Evolutionary conservation across 441 rosid species (phyloP), one percentile per base, ranked within the genome.

Genomic region (Mallotus repandus): DNA sequence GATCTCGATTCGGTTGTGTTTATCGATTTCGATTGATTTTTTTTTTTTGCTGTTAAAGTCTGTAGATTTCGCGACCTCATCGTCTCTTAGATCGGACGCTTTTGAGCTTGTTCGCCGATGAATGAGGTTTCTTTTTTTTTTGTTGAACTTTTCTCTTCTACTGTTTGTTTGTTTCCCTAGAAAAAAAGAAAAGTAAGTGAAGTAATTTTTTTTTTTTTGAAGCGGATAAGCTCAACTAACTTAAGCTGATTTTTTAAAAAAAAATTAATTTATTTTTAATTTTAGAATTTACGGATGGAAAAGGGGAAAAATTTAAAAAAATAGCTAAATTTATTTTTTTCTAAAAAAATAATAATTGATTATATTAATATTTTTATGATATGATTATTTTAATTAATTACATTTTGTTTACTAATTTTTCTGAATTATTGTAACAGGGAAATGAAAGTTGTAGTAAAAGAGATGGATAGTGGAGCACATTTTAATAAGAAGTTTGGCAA

Each of bases 91-190:
- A 82, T 84, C 85, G 81, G 78, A 38, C 32, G 58, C 65, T 75
- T 64, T 70, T 15, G 12, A 78, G 71, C 66, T 76, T 55, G 68
- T 68, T 46, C 10, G 54, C 60, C 19, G 82, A 77, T 75, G 58
- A 71, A 45, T 74, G 70, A 73, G 83, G 74, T 79, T 68, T 66
- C 38, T 50, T 63, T 22, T 50, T 15, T 59, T n/a, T 9, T 35
- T 25, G 7, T 58, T 18, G 14, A 6, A 9, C 12, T 9, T 10
- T 62, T 38, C 19, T 68, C 13, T 12, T 43, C 3, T 32, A 58
- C 64, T 61, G 60, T 21, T 48, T 81, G 85, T 76, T 83, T 81
- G 85, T 67, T 60, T 79, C 45, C 62, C 52, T 71, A 77, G 81
- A 81, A 80, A 82, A 50, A 54, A n/a, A 29, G 9, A 14, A 56